Percentiles rank a stretch among this genome's conserved stretches.
phyloP scores from a whole-genome alignment of 495 filamentous ascomycete genomes.

The Penicillium steckii region DNA sequence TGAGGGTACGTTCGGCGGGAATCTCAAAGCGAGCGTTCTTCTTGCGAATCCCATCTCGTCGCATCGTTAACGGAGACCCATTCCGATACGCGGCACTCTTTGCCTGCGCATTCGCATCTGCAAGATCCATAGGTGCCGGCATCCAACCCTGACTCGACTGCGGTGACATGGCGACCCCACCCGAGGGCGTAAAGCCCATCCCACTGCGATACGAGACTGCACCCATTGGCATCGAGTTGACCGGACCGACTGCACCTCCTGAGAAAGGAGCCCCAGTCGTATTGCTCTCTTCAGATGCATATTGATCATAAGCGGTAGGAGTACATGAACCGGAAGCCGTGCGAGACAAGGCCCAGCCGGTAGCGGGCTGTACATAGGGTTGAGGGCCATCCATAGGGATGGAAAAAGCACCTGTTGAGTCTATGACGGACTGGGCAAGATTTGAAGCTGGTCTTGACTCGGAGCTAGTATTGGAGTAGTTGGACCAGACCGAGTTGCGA shows the following conservation, averaged over 20 bases:
- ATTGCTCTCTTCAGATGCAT: constrained; percentile 62
- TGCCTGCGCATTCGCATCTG: constrained; percentile 59
- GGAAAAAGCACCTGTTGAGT: constrained; percentile 48
- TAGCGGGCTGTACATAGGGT: constrained; percentile 34
- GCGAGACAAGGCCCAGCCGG: constrained; percentile 34
- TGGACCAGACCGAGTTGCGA: constrained; percentile 73
- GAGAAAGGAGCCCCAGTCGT: constrained; percentile 53
- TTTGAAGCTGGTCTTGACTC: constrained; percentile 40
- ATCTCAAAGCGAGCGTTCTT: constrained; percentile 99
- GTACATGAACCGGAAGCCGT: constrained; percentile 58
- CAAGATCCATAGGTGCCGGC: constrained; percentile 53
- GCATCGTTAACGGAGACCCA: constrained; percentile 69
- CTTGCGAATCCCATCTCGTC: constrained; percentile 95
- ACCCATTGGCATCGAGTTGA: constrained; percentile 44
- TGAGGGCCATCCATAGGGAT: constrained; percentile 58
- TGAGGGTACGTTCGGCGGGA: constrained; percentile 85
- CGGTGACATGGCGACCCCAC: constrained; percentile 57
- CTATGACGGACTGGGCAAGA: constrained; percentile 35
- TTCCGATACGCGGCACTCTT: constrained; percentile 78
- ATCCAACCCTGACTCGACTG: constrained; percentile 65
- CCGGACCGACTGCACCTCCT: constrained; percentile 50
- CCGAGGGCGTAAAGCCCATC: constrained; percentile 39
- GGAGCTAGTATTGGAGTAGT: constrained; percentile 54
- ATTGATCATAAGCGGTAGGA: constrained; percentile 62
- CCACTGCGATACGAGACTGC: constrained; percentile 44